Conservation (phyloP, 2,329 filamentous ascomycete genomes). For the Didymella lethalis region DNA sequence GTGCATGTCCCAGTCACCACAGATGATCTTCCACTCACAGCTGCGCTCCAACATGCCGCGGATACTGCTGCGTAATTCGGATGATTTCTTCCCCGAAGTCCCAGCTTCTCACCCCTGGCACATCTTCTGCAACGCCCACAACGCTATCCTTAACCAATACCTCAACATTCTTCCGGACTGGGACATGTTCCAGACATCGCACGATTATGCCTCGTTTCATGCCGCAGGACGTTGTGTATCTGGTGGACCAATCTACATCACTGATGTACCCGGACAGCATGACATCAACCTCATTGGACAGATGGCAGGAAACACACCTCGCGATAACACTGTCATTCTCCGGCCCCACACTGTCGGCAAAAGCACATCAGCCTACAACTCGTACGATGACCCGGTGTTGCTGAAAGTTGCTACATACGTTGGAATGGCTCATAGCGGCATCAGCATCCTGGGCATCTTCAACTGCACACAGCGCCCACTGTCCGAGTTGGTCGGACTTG, state of each 20-base stretch:
- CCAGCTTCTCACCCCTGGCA: constrained; percentile 90
- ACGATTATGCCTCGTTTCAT: constrained; percentile 80
- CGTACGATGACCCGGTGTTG: constrained; percentile 75
- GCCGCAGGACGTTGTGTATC: constrained; percentile 88
- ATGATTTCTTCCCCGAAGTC: constrained; percentile 88
- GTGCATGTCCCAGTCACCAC: constrained; percentile 93
- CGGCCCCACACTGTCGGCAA: constrained; percentile 79
- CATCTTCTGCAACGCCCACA: constrained; percentile 92
- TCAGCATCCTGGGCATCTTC: constrained; percentile 82
- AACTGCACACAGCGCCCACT: constrained; percentile 73
- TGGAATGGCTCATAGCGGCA: constrained; percentile 71
- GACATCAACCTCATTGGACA: constrained; percentile 77
- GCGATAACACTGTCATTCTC: constrained; percentile 80
- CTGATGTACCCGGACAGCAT: constrained; percentile 85
- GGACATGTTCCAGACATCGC: constrained; percentile 76
- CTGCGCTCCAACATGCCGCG: constrained; percentile 77
- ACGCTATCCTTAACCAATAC: constrained; percentile 80
- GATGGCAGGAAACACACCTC: constrained; percentile 78
- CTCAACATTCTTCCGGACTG: constrained; percentile 88
- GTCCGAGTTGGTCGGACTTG: constrained; percentile 74
- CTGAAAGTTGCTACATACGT: constrained; percentile 83
- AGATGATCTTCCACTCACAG: constrained; percentile 85
- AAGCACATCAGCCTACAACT: constrained; percentile 74
- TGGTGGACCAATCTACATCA: constrained; percentile 94
- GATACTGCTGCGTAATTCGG: constrained; percentile 83